Evolutionary conservation across 495 filamentous ascomycete species (phyloP), one percentile per base, ranked within the genome.

Genomic region (Clohesyomyces aquaticus): DNA sequence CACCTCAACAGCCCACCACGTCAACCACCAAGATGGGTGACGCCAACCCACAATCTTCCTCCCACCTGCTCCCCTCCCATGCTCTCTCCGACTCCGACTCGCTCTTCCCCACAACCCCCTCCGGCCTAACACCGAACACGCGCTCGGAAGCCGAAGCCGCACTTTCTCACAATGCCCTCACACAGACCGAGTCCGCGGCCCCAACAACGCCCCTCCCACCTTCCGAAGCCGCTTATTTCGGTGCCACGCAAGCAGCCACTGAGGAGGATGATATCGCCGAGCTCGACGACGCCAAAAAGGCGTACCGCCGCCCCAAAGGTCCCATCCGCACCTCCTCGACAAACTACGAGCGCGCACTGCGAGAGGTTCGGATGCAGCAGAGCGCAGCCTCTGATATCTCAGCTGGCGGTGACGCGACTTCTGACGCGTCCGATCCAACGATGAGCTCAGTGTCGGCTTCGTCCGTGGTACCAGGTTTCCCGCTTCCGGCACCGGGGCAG

Each of bases 111-210:
- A 41, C 22, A 1, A 68, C 65, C 9, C 68, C 68, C 35, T 65
- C 64, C 23, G 59, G 55, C 18, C 61, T 71, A 0, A 71, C 69
- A n/a, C 70, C 70, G 2, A 67, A 67, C 60, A 72, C 70, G 10
- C 67, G 67, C 56, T 56, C 70, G 25, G 70, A 72, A 61, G 70
- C 67, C 48, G 70, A 72, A 61, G 67, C 67, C 14, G 70, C 70
- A 10, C 64, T 72, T 43, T 41, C 55, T 4, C 45, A 42, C 28
- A 72, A 72, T 55, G 52, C 14, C 26, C 1, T 16, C 49, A 27
- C 59, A 16, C 69, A 72, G 38, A 72, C 69, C 47, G 64, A 67
- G 27, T 69, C 69, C 22, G 69, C 69, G 1, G 69, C 66, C 11
- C 69, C 69, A 16, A 67, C 59, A 2, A 64, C 59, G 2, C 32